Evolutionary conservation across 2,329 filamentous ascomycete species (phyloP).

Genomic region (Shiraia sp.): DNA sequence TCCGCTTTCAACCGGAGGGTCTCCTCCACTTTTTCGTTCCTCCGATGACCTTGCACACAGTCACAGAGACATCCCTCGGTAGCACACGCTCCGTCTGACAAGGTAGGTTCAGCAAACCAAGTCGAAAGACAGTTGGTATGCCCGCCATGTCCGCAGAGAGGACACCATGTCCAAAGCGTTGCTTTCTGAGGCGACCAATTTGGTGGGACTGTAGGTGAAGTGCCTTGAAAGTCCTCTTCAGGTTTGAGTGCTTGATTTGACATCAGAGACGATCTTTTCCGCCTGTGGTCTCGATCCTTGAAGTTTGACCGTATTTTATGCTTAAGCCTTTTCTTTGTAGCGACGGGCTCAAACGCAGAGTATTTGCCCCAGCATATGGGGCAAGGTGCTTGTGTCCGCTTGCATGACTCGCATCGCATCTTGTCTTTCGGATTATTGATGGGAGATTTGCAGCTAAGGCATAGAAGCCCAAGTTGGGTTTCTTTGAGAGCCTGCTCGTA

Average conservation of each 20-base stretch:
- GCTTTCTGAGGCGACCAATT: slow-evolving; percentile 29
- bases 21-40: slow-evolving; percentile 39
- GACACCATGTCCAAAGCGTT: slow-evolving; percentile 60
- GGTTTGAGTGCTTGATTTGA: slow-evolving; percentile 10
- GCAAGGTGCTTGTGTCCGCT: slow-evolving; percentile 47
- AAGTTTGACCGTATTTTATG: slow-evolving; percentile 23
- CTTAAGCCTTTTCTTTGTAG: slow-evolving; percentile 34
- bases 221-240: slow-evolving; percentile 16
- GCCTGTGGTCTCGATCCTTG: slow-evolving; percentile 25
- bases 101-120: slow-evolving; percentile 56
- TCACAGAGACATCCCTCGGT: slow-evolving; percentile 64
- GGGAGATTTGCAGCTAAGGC: slow-evolving; percentile 60
- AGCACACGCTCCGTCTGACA: slow-evolving; percentile 60
- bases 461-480: slow-evolving; percentile 58
- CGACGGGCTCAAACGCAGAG: slow-evolving; percentile 45
- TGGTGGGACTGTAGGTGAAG: slow-evolving; percentile 28
- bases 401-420: slow-evolving; percentile 57
- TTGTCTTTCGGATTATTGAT: slow-evolving; percentile 58
- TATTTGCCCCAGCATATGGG: slow-evolving; percentile 51
- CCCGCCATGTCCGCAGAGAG: slow-evolving; percentile 64
- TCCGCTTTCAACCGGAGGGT: slow-evolving; percentile 34
- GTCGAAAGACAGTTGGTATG: slow-evolving; percentile 61
- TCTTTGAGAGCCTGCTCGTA: slow-evolving; percentile 62
- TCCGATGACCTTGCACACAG: slow-evolving; percentile 55
- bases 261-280: slow-evolving; percentile 32